Percentiles rank a stretch among this genome's conserved stretches.
Conservation (phyloP, 2,329 filamentous ascomycete species). For the Macroventuria anomochaeta region DNA sequence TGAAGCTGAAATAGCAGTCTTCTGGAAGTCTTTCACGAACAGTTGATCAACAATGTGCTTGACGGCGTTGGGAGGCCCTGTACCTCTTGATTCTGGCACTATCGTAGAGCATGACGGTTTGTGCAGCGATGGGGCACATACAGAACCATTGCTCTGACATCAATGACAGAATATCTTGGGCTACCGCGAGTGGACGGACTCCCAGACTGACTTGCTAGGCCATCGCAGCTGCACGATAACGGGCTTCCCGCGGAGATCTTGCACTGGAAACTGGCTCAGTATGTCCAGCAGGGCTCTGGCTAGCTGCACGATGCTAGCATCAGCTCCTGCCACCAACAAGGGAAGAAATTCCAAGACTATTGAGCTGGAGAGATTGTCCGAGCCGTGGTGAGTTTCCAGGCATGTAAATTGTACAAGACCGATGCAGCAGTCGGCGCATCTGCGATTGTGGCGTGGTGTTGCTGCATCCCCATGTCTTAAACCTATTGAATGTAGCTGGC, state of each 20-base stretch:
- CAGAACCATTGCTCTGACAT: not conserved
- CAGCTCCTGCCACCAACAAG: not conserved
- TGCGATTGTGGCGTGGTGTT: slow-evolving; percentile 4
- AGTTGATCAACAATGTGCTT: not conserved
- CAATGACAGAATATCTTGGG: not conserved
- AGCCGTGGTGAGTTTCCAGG: not conserved
- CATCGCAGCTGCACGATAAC: not conserved
- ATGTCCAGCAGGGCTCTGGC: not conserved
- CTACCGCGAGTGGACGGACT: not conserved
- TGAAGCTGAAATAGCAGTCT: not conserved
- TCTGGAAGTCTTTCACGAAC: not conserved
- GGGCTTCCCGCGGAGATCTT: not conserved
- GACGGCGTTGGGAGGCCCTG: not conserved
- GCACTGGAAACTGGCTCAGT: not conserved
- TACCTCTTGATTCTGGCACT: not conserved
- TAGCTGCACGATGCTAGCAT: not conserved
- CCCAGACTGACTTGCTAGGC: not conserved
- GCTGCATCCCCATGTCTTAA: slow-evolving; percentile 6
- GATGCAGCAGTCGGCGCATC: not conserved
- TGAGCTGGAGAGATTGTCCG: not conserved
- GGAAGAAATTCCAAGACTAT: not conserved
- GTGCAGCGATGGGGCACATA: not conserved
- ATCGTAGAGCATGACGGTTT: not conserved
- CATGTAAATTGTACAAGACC: not conserved
- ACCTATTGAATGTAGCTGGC: not conserved